Evolutionary conservation across 1,284 basidiomycete genomes (phyloP), one percentile per base, ranked within the genome.

Genomic region (Leccinum pachyderme): DNA sequence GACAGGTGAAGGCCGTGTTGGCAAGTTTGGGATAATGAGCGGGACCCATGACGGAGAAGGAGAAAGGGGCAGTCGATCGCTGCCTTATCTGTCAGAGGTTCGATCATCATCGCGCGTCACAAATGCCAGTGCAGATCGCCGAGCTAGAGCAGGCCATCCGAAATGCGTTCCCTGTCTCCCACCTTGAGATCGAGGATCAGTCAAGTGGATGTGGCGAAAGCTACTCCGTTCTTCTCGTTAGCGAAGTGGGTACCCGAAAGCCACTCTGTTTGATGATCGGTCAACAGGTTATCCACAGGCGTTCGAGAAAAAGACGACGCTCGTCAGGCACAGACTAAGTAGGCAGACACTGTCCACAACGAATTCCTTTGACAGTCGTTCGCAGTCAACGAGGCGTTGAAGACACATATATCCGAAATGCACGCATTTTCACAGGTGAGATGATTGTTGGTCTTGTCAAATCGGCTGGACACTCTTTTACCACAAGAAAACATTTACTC

Each of bases 371-470:
- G 47, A 60, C 44, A 29, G 12, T 49, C 51, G 22, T 3, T 45
- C 43, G 24, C 53, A 91, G 89, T 92, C 53, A 91, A 92, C 64
- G 85, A 89, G 31, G 63, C 84, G 12, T 67, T 92, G 65, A 91
- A 88, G 72, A 73, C 74, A 7, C 77, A 91, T 62, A 91, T 92
- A 55, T 75, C 86, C 0, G 80, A 86, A 57, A 86, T 92, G 80
- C 89, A 92, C 63, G 90, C 89, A 4, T 92, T 92, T 70, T 90
- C 89, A 8, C 89, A 92, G 83, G 90, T 89, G 59, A 53, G 74
- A 32, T 49, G 54, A 15, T 12, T 13, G 2, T 0, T 6, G 18
- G 6, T 31, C n/a, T 12, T 39, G 33, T 31, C 52, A 47, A 29
- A 6, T 27, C 11, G 32, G 6, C 55, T 47, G 55, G 13, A 60